Conservation (phyloP, 2,329 filamentous ascomycete species). For the Aspergillus novoparasiticus region DNA sequence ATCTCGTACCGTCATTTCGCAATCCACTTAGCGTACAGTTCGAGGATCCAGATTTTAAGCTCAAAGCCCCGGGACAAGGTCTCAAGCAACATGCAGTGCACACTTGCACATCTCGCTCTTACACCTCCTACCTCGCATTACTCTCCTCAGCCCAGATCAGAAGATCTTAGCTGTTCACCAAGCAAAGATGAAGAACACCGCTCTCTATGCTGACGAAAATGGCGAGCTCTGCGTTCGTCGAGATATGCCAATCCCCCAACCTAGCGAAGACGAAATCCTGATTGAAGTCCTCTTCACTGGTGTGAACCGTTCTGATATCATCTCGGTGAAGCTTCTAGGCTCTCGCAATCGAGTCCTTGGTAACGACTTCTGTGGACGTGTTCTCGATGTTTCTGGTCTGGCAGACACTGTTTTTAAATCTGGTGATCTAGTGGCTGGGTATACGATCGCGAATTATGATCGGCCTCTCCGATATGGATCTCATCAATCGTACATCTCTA, state of each 20-base stretch:
- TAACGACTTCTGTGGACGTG: neutral
- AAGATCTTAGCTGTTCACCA: neutral
- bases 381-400: neutral
- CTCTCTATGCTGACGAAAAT: neutral
- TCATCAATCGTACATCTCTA: neutral
- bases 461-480: neutral
- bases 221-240: neutral
- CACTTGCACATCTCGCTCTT: neutral
- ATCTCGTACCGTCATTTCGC: neutral
- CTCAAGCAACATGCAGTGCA: neutral
- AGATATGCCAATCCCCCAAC: neutral
- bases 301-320: neutral
- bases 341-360: neutral
- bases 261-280: neutral
- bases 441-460: neutral
- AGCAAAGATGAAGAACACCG: neutral
- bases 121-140: neutral
- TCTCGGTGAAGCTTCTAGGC: neutral
- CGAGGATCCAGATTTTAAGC: neutral
- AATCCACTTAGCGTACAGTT: neutral
- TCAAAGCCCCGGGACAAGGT: neutral
- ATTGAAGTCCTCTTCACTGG: neutral
- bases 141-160: neutral
- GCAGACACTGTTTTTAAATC: neutral
- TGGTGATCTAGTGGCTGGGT: neutral